Conservation (phyloP, 306 rosid genomes). For the Elaeagnus macrophylla region DNA sequence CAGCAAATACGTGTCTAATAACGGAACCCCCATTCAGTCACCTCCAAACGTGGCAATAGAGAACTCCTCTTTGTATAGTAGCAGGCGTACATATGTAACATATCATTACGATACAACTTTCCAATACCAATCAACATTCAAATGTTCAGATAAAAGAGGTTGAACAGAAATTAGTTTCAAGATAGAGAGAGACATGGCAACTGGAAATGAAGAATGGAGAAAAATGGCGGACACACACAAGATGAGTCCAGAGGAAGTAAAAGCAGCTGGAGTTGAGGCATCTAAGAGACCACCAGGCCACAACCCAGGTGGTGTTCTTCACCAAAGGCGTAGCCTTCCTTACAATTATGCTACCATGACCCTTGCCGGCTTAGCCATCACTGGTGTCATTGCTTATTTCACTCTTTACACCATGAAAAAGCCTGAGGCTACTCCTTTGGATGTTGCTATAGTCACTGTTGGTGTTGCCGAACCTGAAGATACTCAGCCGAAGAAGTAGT, state of each 20-base stretch:
- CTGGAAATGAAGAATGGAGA: constrained; percentile 40
- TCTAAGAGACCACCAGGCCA: constrained; percentile 59
- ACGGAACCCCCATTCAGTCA: too few species aligned
- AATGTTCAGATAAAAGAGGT: too few species aligned
- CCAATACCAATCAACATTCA: too few species aligned
- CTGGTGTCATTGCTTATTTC: constrained; percentile 36
- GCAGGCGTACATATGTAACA: too few species aligned
- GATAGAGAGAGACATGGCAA: constrained; percentile 19
- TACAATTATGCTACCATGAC: constrained; percentile 26
- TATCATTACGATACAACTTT: too few species aligned
- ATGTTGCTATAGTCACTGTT: constrained; percentile 54
- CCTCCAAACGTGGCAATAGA: constrained; percentile 9
- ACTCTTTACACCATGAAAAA: constrained; percentile 46
- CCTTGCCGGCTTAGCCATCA: constrained; percentile 32
- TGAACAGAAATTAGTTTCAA: too few species aligned
- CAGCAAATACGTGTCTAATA: constrained; percentile 2
- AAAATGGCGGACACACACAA: constrained; percentile 50
- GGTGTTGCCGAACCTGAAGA: constrained; percentile 40
- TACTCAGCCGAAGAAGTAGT: constrained; percentile 46
- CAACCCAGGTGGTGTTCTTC: constrained; percentile 46
- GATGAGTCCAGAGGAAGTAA: constrained; percentile 47
- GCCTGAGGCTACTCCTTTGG: constrained; percentile 53
- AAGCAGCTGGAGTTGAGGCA: constrained; percentile 52
- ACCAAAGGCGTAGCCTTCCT: constrained; percentile 55
- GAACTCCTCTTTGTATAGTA: too few species aligned